Conservation (phyloP, 345 rosid genomes). For the Hevea brasiliensis region DNA sequence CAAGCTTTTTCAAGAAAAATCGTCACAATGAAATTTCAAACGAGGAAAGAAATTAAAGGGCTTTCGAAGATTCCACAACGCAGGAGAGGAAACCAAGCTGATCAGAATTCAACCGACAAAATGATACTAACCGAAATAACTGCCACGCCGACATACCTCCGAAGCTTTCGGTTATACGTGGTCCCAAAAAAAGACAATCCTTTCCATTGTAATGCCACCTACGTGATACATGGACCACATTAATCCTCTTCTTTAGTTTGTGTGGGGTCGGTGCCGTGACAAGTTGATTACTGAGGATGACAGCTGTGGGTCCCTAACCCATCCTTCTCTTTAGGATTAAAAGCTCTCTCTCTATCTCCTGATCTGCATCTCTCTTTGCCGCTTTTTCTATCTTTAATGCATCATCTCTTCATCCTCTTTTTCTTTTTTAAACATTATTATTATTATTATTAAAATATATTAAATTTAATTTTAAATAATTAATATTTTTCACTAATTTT, state of each 20-base stretch:
- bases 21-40: no score
- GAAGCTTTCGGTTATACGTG: conserved; percentile 22
- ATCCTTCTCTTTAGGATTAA: background rate
- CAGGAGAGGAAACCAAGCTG: background rate
- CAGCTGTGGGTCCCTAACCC: background rate
- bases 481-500: no score
- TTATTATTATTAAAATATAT: no score
- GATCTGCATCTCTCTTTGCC: no score
- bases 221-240: background rate
- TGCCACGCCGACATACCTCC: conserved; percentile 27
- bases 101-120: background rate
- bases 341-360: no score
- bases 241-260: background rate
- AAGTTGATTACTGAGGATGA: background rate
- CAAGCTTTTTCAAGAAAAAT: no score
- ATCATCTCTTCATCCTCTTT: no score
- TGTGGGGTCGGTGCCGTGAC: background rate
- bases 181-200: background rate
- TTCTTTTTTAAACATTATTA: background rate
- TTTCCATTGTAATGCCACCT: conserved; percentile 9
- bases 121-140: conserved; percentile 39
- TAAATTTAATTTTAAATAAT: no score
- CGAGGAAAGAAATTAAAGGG: no score
- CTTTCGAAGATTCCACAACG: no score
- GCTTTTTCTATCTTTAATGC: no score